Conservation (phyloP, 2,329 filamentous ascomycete species). For the Monilinia fructicola region DNA sequence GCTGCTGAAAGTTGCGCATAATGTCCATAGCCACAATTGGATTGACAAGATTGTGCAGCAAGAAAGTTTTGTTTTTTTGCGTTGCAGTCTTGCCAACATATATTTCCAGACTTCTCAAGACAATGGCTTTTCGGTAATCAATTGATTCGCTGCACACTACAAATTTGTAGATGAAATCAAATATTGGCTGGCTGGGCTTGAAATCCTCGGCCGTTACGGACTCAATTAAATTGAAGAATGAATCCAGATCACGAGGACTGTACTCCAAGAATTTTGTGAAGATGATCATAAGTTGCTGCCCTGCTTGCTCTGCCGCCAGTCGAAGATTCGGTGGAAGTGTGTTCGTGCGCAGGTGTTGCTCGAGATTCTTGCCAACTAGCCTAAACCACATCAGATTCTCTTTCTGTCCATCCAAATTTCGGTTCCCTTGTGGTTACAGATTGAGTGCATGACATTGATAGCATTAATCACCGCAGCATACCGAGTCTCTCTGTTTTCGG, state of each 20-base stretch:
- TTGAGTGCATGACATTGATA: constrained; percentile 78
- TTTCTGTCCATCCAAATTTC: constrained; percentile 69
- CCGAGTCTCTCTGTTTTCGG: constrained; percentile 67
- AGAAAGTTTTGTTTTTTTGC: constrained; percentile 89
- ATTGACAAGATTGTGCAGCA: constrained; percentile 89
- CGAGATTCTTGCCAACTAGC: constrained; percentile 72
- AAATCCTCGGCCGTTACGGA: constrained; percentile 81
- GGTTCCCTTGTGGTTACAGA: constrained; percentile 64
- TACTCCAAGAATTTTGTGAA: constrained; percentile 77
- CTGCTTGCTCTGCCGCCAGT: constrained; percentile 82
- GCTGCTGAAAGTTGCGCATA: constrained; percentile 71
- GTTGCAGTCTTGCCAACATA: constrained; percentile 77
- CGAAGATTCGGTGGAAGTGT: constrained; percentile 70
- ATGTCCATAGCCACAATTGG: constrained; percentile 92
- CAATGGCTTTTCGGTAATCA: constrained; percentile 78
- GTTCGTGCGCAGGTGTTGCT: constrained; percentile 69
- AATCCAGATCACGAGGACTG: constrained; percentile 74
- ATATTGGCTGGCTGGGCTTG: constrained; percentile 71
- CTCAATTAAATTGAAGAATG: constrained; percentile 81
- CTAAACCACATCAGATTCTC: constrained; percentile 61
- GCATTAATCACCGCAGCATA: constrained; percentile 76
- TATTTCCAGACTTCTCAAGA: constrained; percentile 82
- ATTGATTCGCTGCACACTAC: constrained; percentile 83
- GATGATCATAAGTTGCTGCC: constrained; percentile 82
- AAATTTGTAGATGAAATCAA: constrained; percentile 78